phyloP scores from a whole-genome alignment of 1,139 yeast species.

The Saccharomyces hybrid region DNA sequence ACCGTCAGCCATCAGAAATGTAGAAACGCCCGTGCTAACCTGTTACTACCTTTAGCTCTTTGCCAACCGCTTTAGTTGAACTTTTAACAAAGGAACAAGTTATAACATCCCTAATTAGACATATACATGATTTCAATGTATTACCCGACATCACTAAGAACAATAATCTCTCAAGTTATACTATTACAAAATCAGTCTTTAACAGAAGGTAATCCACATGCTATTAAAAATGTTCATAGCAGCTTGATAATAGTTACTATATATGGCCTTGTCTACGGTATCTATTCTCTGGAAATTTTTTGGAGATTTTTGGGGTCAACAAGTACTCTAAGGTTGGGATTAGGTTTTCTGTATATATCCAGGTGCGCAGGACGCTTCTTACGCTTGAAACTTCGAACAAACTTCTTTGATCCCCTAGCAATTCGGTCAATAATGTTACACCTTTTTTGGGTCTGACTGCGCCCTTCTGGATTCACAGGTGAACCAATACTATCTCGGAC shows the following conservation, averaged over 20 bases:
- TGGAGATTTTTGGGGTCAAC: neutral
- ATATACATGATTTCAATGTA: neutral
- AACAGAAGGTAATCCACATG: neutral
- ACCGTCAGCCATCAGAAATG: constrained; percentile 10
- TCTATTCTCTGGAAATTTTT: constrained; percentile 11
- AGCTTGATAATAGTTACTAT: neutral
- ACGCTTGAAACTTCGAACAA: too few relatives aligned
- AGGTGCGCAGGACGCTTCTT: constrained; percentile 16
- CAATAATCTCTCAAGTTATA: neutral
- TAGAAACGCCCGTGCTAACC: neutral
- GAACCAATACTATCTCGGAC: constrained; percentile 12
- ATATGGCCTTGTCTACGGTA: neutral
- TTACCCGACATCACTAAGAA: constrained; percentile 22
- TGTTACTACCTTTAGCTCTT: neutral
- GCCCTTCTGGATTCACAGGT: too few relatives aligned
- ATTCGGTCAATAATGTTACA: too few relatives aligned
- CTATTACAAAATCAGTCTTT: constrained; percentile 17
- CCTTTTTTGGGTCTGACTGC: neutral
- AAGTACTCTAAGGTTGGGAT: neutral
- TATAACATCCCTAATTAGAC: neutral
- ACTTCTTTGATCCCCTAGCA: too few relatives aligned
- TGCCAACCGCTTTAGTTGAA: neutral
- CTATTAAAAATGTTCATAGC: neutral
- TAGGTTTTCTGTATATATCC: too few relatives aligned
- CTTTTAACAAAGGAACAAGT: neutral